phyloP scores from a whole-genome alignment of 2,329 filamentous ascomycete species.

The Xylariaceae sp. region DNA sequence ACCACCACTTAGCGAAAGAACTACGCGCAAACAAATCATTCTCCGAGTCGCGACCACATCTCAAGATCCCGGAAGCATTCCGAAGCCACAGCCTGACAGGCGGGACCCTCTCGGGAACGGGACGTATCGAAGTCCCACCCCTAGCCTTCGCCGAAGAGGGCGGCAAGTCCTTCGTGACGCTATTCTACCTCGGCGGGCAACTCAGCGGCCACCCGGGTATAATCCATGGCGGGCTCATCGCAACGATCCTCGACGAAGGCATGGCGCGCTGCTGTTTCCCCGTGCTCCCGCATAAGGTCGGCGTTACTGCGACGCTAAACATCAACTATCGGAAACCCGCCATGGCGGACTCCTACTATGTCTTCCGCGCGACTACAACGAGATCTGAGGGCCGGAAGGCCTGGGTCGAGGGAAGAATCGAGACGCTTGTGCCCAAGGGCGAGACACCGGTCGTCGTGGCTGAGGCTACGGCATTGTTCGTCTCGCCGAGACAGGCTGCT shows the following conservation, averaged over 20 bases:
- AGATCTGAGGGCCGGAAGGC: constrained; percentile 91
- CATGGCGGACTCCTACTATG: constrained; percentile 69
- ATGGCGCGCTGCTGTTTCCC: constrained; percentile 84
- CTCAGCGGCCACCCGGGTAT: constrained; percentile 89
- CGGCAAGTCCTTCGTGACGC: constrained; percentile 65
- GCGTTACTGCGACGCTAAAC: constrained; percentile 81
- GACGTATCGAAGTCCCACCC: constrained; percentile 76
- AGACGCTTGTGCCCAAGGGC: constrained; percentile 65
- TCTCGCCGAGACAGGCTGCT: constrained; percentile 80
- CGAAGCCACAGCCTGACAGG: constrained; percentile 75
- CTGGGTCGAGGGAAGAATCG: constrained; percentile 84
- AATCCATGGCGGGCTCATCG: constrained; percentile 83
- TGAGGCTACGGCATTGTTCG: constrained; percentile 80
- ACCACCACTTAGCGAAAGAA: constrained; percentile 67
- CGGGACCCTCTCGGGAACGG: constrained; percentile 70
- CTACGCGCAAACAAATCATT: constrained; percentile 65
- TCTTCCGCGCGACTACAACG: constrained; percentile 73
- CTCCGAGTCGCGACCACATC: constrained; percentile 75
- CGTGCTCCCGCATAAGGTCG: constrained; percentile 79
- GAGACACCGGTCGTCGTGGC: constrained; percentile 66
- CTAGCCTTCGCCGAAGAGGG: constrained; percentile 69
- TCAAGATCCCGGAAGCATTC: constrained; percentile 73
- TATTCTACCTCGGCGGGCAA: constrained; percentile 73
- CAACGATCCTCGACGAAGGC: constrained; percentile 90
- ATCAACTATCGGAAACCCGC: constrained; percentile 80